These are phyloP conservation scores for Aspergillus puulaauensis DNA, from an alignment of 2,329 filamentous ascomycete genomes.

Conservation along the genomic window DNA sequence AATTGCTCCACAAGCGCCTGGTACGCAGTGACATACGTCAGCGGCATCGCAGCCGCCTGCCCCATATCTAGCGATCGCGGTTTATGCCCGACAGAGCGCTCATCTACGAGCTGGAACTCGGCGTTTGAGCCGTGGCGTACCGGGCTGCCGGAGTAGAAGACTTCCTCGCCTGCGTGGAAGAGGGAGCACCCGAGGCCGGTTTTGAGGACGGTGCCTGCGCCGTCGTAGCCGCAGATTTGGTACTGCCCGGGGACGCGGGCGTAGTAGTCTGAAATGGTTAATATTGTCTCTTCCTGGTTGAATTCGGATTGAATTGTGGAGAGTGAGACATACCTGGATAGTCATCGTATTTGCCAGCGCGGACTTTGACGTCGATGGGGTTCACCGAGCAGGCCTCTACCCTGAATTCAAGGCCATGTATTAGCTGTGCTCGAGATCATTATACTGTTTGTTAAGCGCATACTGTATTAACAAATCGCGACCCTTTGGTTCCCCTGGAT, in stretches of 20 bases:
- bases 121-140: constrained; percentile 44
- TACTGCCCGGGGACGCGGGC: constrained; percentile 23
- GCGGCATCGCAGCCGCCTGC: constrained; percentile 45
- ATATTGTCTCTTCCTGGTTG: too few relatives aligned
- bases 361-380: constrained; percentile 41
- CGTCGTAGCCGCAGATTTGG: constrained; percentile 48
- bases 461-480: constrained; percentile 38
- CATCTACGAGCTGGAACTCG: constrained; percentile 45
- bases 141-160: constrained; percentile 44
- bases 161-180: constrained; percentile 45
- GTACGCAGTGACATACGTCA: constrained; percentile 47
- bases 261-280: constrained; percentile 31
- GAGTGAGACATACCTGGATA: constrained; percentile 22
- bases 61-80: constrained; percentile 41
- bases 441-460: too few relatives aligned
- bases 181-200: constrained; percentile 31
- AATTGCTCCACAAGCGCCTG: constrained; percentile 46
- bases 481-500: constrained; percentile 28
- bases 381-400: constrained; percentile 41
- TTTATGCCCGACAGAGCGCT: constrained; percentile 40
- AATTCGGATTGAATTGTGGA: too few relatives aligned
- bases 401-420: not conserved
- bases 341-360: constrained; percentile 37
- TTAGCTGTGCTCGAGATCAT: too few relatives aligned
- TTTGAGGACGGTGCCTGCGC: constrained; percentile 39